Evolutionary conservation across 352 stramenopile genomes (phyloP), one percentile per base, ranked within the genome.

Genomic region (Pythium rishiriense): DNA sequence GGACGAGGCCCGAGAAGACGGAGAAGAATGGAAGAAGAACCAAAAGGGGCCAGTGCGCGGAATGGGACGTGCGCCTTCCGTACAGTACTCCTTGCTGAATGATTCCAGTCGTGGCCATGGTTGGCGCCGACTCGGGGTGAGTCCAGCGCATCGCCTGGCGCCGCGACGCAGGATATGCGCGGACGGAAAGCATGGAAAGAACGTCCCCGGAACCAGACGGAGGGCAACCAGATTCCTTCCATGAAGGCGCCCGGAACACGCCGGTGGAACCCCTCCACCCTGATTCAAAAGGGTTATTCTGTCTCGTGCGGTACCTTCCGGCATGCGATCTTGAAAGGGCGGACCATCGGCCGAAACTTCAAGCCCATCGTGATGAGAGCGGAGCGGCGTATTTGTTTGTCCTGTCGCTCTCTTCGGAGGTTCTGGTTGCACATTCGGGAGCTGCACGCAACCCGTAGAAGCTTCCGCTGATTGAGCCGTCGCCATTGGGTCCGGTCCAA

Each of bases 21-120:
- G 39, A 46, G 39, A 46, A 42, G 53, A 64, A 64, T 56, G 57
- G 57, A 28, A 48, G 51, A 58, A 58, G 37, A 58, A 49, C 24
- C 21, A 48, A 46, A 60, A 59, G 62, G 47, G 62, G 49, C 55
- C 62, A 69, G 62, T 63, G 54, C 35, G 42, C 51, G 54, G 35
- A 47, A 51, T 62, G 49, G 37, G 53, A 51, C 28, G 28, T 7
- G n/a, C n/a, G n/a, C n/a, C n/a, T n/a, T 24, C 45, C 33, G 33
- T 39, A 10, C 33, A 12, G n/a, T n/a, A n/a, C n/a, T n/a, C n/a
- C n/a, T n/a, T n/a, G n/a, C n/a, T n/a, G n/a, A n/a, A n/a, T n/a
- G n/a, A n/a, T n/a, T n/a, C n/a, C n/a, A n/a, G n/a, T n/a, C n/a
- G n/a, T n/a, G n/a, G n/a, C n/a, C n/a, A n/a, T n/a, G n/a, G n/a